These are phyloP conservation scores for Monosporascus cannonballus DNA, from an alignment of 2,329 filamentous ascomycete genomes.

Conservation along the genomic window DNA sequence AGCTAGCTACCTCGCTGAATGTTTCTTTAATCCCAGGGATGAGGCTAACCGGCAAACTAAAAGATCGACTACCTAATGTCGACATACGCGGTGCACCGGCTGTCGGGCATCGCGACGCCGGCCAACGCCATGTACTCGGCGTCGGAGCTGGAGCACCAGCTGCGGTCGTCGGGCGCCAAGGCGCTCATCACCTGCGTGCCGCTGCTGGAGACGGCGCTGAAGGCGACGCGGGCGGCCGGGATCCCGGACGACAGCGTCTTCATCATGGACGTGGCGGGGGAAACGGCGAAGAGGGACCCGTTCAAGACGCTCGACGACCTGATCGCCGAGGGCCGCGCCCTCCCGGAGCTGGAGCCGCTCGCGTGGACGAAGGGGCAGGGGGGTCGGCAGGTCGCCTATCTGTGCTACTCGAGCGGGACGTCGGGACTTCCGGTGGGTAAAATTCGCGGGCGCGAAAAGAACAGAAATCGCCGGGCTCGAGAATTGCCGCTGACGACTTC, in stretches of 20 bases:
- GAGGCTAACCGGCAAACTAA: too few relatives aligned
- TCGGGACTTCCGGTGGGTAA: slow-evolving; percentile 58
- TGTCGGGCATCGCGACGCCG: slow-evolving; percentile 61
- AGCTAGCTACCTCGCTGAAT: too few relatives aligned
- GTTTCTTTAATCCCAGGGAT: not conserved
- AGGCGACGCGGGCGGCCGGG: slow-evolving; percentile 53
- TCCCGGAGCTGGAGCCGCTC: slow-evolving; percentile 43
- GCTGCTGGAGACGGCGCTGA: slow-evolving; percentile 54
- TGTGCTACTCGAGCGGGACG: slow-evolving; percentile 70
- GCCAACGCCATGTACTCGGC: slow-evolving; percentile 66
- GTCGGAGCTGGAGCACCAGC: slow-evolving; percentile 60
- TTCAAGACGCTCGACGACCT: slow-evolving; percentile 60
- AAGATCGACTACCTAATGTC: slow-evolving; percentile 61
- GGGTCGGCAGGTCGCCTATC: slow-evolving; percentile 57
- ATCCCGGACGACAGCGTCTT: slow-evolving; percentile 59
- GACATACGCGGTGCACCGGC: slow-evolving; percentile 61
- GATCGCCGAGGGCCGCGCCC: slow-evolving; percentile 47
- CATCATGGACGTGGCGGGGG: slow-evolving; percentile 44
- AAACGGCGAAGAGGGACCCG: slow-evolving; percentile 31
- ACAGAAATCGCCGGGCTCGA: too few relatives aligned
- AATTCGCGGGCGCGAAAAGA: too few relatives aligned
- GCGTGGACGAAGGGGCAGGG: slow-evolving; percentile 55
- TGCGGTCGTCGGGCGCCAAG: slow-evolving; percentile 58
- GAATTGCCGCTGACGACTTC: not conserved
- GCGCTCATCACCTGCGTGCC: slow-evolving; percentile 64